Evolutionary conservation across 2,329 filamentous ascomycete genomes (phyloP), one percentile per base, ranked within the genome.

Genomic region (Huntiella moniliformis): DNA sequence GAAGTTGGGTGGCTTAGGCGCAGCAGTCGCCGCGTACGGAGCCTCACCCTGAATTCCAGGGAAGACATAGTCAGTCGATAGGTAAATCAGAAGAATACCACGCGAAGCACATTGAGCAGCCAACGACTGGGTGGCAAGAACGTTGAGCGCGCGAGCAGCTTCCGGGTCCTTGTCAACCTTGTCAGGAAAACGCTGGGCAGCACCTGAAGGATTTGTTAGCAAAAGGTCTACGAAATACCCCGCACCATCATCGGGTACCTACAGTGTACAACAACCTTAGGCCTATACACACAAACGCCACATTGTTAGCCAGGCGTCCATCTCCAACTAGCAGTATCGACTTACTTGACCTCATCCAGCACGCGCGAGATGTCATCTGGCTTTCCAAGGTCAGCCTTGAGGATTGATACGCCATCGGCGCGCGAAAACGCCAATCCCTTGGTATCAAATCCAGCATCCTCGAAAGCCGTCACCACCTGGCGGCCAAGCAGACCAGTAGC

Each of bases 151-250:
- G 50, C 71, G 73, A 3, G 85, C 83, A 45, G 75, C 81, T 49
- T 78, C 73, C 2, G 85, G 86, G 58, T 94, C 75, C 52, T 74
- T 71, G 54, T 86, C 80, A 56, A 86, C 88, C 57, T 81, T 80
- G 61, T 94, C 86, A 2, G 87, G 86, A 56, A 80, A 92, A 51
- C 84, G 77, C 60, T 93, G 87, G 39, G 86, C 86, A 36, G 86
- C 87, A 57, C 82, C 82, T 87, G 51, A 34, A 12, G 34, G 22
- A 16, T 3, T 38, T 22, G 36, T 47, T 43, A 44, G 38, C 35
- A 33, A 13, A 31, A 18, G 4, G 15, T 13, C 28, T 16, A 47
- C 17, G 18, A 31, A n/a, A n/a, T 12, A 15, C 17, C n/a, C 11
- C 11, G n/a, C 11, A 10, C 12, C 34, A 32, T 17, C 8, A n/a